Base-by-base conservation (phyloP, 768 basidiomycete genomes). In the Lenzites betulinus region DNA sequence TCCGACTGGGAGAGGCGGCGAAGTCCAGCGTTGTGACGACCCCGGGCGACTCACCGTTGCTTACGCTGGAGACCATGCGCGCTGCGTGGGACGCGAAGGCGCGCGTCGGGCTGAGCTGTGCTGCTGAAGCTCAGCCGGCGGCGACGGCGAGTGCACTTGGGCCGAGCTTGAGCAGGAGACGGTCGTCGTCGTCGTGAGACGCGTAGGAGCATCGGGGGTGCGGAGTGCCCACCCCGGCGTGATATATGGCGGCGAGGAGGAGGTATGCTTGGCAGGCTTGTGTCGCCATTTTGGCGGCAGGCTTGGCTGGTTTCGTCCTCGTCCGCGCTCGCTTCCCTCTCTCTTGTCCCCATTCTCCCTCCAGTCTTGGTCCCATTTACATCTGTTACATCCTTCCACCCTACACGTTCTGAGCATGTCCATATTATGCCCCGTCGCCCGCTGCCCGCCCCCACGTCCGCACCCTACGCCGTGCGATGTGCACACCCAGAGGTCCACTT, bases 31-130 rank as follows among this genome's bases (percentile, higher is more conserved):
- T 22, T 8, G 42, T 5, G 25, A 42, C 20, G 15, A 58, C 55
- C 8, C 50, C 54, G 33, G 26, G 53, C 36, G 49, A 42, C 15
- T 58, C 61, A 28, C 61, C 61, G 35, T 7, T 62, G 51, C 61
- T 55, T 3, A 62, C 61, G 20, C 28, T 58, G 36, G 61, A 62
- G 55, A 43, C n/a, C 38, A 48, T 62, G 35, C 61, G 60, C 20
- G 60, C 26, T 5, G 42, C 50, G 42, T 62, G 60, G 60, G 60
- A 62, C 26, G 54, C 60, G 6, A 12, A 39, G 2, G 60, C 48
- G 49, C 55, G 61, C 11, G 54, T 54, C 11, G 55, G 50, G 16
- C 18, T 57, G 26, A 51, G 55, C 22, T 35, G 50, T n/a, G 56
- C 28, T 5, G 38, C 43, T 3, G 48, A 50, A 18, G 47, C 36